Evolutionary conservation across 169 alveolate genomes (phyloP), one percentile per base, ranked within the genome.

Genomic region (Eimeria praecox): DNA sequence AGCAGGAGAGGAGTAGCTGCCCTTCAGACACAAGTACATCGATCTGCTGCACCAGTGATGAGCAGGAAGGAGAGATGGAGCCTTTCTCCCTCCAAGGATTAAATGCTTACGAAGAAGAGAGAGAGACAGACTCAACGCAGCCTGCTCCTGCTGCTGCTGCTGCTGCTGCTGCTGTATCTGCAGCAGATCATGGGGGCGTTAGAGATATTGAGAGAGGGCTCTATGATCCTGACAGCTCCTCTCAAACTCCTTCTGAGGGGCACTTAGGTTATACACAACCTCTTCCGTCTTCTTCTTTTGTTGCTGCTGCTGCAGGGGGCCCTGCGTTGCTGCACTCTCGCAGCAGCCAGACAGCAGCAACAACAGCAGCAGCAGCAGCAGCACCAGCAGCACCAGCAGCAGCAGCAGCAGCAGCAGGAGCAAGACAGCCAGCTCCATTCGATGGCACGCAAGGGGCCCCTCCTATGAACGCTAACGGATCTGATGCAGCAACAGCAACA

Each of bases 151-250:
- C n/a, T n/a, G n/a, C n/a, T n/a, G n/a, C n/a, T n/a, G n/a, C n/a
- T n/a, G 20, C 89, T 42, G 44, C 64, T 3, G 22, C 10, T 1
- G 54, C 56, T 2, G 22, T 49, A n/a, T 49, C 64, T 35, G 89
- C 22, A 8, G 69, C 38, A 12, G 89, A 49, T 46, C 69, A 44
- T 38, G 89, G 89, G 3, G 46, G 22, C 0, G 89, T 42, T n/a
- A n/a, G n/a, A 16, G 91, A 83, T 35, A 83, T 56, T 44, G 75
- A 49, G 35, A 56, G 66, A 52, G 90, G 73, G 52, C 91, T 52
- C 54, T 77, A 46, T 42, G 73, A 52, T 77, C 40, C 73, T 33
- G 52, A 83, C 30, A 14, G 91, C 54, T 35, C 30, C 91, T 30
- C 54, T 27, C 82, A 33, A 14, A 33, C 52, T 35, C 1, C 78